These are phyloP conservation scores for Phaeosphaeriaceae sp. DNA, from an alignment of 2,329 filamentous ascomycete species.

Conservation along the genomic window DNA sequence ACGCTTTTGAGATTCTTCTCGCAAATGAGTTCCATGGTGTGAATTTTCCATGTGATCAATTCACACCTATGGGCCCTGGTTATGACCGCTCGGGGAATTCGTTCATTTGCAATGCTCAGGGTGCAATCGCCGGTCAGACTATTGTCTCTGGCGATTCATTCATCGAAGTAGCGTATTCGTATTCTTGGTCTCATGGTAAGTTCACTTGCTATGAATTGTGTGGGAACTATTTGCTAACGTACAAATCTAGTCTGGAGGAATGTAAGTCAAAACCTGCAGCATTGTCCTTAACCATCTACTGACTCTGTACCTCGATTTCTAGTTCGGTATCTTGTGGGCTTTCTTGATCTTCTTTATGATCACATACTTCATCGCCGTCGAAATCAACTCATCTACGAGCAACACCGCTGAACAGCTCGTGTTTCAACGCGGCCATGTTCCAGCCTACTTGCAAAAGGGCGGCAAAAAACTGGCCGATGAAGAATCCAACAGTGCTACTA, in stretches of 20 bases:
- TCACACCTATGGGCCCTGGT: conserved; percentile 49
- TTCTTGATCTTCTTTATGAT: conserved; percentile 70
- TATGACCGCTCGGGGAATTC: conserved; percentile 29
- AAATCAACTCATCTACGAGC: conserved; percentile 67
- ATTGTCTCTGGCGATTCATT: conserved; percentile 51
- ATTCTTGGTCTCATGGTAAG: conserved; percentile 55
- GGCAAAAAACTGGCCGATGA: conserved; percentile 42
- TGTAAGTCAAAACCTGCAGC: no score
- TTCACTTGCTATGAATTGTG: conserved; percentile 51
- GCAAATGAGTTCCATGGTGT: conserved; percentile 68
- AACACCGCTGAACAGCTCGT: conserved; percentile 74
- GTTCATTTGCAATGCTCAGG: conserved; percentile 48
- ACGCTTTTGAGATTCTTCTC: conserved; percentile 79
- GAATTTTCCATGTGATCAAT: conserved; percentile 41
- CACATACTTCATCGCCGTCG: conserved; percentile 68
- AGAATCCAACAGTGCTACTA: conserved; percentile 38
- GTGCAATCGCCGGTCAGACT: conserved; percentile 47
- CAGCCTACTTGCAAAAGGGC: conserved; percentile 46
- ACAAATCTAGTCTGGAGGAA: background rate
- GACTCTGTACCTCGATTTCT: no score
- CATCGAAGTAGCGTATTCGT: conserved; percentile 39
- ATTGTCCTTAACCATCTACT: no score
- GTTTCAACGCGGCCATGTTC: conserved; percentile 59
- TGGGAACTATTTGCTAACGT: background rate
- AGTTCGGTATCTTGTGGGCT: conserved; percentile 64